Percentiles rank a stretch among this genome's conserved stretches.
Conservation (phyloP, 2,329 filamentous ascomycete genomes). For the Thelonectria rubi region DNA sequence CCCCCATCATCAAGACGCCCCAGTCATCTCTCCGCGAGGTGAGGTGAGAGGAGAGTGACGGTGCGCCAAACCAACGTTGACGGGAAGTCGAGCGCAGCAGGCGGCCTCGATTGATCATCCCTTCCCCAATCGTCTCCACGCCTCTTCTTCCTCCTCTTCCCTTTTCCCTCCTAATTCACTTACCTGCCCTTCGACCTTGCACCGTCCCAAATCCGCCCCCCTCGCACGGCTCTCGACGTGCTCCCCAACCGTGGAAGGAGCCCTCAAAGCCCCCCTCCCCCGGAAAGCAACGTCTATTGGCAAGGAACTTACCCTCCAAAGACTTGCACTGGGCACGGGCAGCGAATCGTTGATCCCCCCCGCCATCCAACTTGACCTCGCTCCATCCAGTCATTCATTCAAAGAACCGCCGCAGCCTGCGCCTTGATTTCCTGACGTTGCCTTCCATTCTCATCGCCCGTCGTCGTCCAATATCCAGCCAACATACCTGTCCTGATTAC, state of each 20-base stretch:
- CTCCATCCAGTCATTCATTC: constrained; percentile 16
- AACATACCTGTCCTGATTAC: background rate
- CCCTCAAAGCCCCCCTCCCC: background rate
- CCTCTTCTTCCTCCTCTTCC: background rate
- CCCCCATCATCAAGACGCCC: background rate
- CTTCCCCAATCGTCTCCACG: background rate
- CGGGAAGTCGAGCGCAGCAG: too few relatives aligned
- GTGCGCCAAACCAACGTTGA: background rate
- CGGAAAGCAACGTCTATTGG: background rate
- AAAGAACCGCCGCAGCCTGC: constrained; percentile 31
- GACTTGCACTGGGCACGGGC: constrained; percentile 20
- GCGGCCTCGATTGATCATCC: background rate
- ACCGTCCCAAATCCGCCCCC: background rate
- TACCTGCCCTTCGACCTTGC: background rate
- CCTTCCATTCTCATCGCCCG: constrained; percentile 13
- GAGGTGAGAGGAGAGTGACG: background rate
- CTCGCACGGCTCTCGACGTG: background rate
- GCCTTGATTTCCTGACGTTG: constrained; percentile 21
- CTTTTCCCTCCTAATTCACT: background rate
- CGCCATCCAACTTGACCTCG: constrained; percentile 17
- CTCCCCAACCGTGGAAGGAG: background rate
- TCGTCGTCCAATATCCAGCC: background rate
- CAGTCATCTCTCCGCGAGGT: too few relatives aligned
- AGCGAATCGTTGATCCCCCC: constrained; percentile 42
- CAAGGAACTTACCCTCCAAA: background rate